Evolutionary conservation across 768 basidiomycete species (phyloP).

Genomic region (Paxillus involutus): DNA sequence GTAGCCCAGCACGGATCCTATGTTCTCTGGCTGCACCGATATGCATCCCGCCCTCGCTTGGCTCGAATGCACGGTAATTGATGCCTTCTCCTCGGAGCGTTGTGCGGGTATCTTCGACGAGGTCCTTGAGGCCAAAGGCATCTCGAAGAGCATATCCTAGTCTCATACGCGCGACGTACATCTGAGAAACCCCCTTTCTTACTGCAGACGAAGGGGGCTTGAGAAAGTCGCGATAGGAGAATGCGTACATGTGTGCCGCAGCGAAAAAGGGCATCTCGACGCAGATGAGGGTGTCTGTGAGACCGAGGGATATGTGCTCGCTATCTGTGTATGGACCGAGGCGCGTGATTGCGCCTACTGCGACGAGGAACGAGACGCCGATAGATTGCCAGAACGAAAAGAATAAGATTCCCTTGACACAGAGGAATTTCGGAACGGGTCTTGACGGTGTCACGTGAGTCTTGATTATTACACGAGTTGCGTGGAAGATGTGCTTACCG

Average conservation of each 20-base stretch:
- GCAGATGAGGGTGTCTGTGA: conserved; percentile 91
- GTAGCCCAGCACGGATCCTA: conserved; percentile 86
- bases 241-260: conserved; percentile 92
- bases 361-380: conserved; percentile 84
- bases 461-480: neutral
- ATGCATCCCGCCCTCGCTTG: conserved; percentile 91
- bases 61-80: conserved; percentile 96
- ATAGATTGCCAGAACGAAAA: conserved; percentile 99
- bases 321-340: conserved; percentile 87
- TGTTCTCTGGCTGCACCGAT: conserved; percentile 83
- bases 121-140: conserved; percentile 83
- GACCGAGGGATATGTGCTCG: conserved; percentile 87
- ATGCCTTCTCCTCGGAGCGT: conserved; percentile 89
- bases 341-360: conserved; percentile 68
- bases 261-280: conserved; percentile 98
- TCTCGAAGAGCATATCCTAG: conserved; percentile 86
- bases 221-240: conserved; percentile 81
- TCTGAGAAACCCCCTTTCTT: conserved; percentile 26
- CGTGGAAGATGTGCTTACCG: conserved; percentile 43
- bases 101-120: conserved; percentile 78
- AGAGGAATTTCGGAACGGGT: conserved; percentile 95
- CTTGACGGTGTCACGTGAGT: conserved; percentile 35
- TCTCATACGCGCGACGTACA: conserved; percentile 85
- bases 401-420: conserved; percentile 97
- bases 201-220: conserved; percentile 45